Conservation (phyloP, 2,329 filamentous ascomycete genomes). For the Aschersonia sp. region DNA sequence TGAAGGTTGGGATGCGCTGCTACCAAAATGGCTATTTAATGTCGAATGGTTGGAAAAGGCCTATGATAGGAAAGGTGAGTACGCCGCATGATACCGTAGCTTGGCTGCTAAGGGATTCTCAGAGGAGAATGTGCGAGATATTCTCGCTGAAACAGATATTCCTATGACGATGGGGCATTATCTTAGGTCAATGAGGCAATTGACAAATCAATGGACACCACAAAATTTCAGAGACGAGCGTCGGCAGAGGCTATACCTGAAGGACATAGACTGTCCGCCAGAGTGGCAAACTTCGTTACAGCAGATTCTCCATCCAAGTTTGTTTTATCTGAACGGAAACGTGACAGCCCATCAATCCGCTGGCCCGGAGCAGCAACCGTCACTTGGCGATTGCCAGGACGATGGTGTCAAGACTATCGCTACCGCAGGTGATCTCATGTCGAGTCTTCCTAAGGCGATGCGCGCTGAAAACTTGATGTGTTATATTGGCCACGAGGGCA, state of each 20-base stretch:
- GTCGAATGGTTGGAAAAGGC: conserved; percentile 66
- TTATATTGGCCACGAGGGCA: conserved; percentile 94
- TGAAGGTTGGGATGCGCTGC: conserved; percentile 65
- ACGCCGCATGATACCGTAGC: neutral
- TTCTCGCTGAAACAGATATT: conserved; percentile 57
- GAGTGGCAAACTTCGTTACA: conserved; percentile 74
- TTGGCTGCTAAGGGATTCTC: conserved; percentile 9
- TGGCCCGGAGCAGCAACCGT: neutral
- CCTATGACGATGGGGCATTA: conserved; percentile 85
- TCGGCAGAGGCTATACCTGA: conserved; percentile 80
- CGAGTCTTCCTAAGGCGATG: conserved; percentile 73
- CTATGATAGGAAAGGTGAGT: conserved; percentile 63
- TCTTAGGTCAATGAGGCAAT: conserved; percentile 68
- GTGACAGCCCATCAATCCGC: conserved; percentile 26
- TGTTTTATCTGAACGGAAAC: conserved; percentile 84
- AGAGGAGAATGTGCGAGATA: conserved; percentile 79
- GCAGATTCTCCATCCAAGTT: conserved; percentile 60
- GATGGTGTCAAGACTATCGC: conserved; percentile 40
- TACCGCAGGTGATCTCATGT: conserved; percentile 85
- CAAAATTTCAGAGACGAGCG: conserved; percentile 65
- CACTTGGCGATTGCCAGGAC: conserved; percentile 18
- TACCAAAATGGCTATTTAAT: conserved; percentile 69
- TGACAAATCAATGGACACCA: conserved; percentile 68
- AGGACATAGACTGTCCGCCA: conserved; percentile 87
- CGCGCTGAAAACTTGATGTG: conserved; percentile 95